Base-by-base conservation (phyloP, 495 filamentous ascomycete species). In the Polyplosphaeria fusca region DNA sequence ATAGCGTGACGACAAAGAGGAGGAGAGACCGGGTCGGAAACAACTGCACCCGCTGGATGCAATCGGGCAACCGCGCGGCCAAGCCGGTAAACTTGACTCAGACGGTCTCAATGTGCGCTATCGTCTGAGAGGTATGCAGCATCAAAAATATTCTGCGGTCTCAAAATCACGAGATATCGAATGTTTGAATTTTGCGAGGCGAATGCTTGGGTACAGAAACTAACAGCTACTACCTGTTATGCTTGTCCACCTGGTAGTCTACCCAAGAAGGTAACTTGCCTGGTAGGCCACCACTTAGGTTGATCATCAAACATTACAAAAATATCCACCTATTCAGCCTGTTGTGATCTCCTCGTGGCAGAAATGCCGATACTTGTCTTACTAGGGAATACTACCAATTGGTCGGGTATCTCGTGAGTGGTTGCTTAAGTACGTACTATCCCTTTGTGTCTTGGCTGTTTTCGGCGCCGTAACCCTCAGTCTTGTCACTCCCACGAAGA, bases 401-500 rank as follows among this genome's bases (percentile, higher is more conserved):
- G 27, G 50, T 46, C 45, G 48, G 43, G 37, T 19, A 23, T 32
- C 47, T 27, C 14, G 16, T 32, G 18, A 32, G 23, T 43, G 19
- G 18, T n/a, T 38, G 14, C 12, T 41, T 12, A 14, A 13, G 35
- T 43, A 42, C 13, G 57, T 39, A 42, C 23, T n/a, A n/a, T 49
- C 35, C 50, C 50, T 44, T 60, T 60, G 48, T 60, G 56, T 53
- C n/a, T 50, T 32, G 27, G 20, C 50, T 61, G 58, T 55, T 61
- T 61, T 61, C 58, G 42, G 50, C 50, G 44, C 50, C 38, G 18
- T 20, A 4, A 54, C 32, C 41, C 5, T 25, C 26, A 49, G n/a
- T n/a, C n/a, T n/a, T n/a, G n/a, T n/a, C n/a, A n/a, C n/a, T n/a
- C n/a, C n/a, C n/a, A n/a, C n/a, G n/a, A n/a, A n/a, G n/a, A n/a